phyloP scores from a whole-genome alignment of 768 basidiomycete species.

The Kwoniella dendrophila region DNA sequence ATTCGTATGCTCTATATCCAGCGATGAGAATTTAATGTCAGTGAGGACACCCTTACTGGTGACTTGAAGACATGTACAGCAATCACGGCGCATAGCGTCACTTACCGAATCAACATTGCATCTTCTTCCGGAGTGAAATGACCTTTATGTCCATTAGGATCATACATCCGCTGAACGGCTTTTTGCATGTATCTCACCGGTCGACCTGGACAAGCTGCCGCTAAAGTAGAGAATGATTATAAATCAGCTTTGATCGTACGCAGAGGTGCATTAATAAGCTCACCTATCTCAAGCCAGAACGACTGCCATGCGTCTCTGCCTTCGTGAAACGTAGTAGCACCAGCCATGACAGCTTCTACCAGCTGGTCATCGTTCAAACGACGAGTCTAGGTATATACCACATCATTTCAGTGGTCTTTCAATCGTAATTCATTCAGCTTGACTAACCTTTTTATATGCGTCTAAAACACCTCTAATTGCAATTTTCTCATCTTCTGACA shows the following conservation, averaged over 20 bases:
- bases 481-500: slow-evolving; percentile 25
- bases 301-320: slow-evolving; percentile 22
- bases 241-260: neutral
- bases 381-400: slow-evolving; percentile 19
- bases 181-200: slow-evolving; percentile 42
- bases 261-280: slow-evolving; percentile 8
- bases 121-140: slow-evolving; percentile 40
- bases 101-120: slow-evolving; percentile 30
- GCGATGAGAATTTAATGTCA: neutral
- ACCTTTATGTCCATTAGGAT: slow-evolving; percentile 42
- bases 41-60: neutral
- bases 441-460: slow-evolving; percentile 29
- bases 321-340: neutral
- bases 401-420: slow-evolving; percentile 1
- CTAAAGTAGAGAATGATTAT: slow-evolving; percentile 9
- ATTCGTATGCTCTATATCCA: slow-evolving; percentile 20
- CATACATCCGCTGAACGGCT: slow-evolving; percentile 32
- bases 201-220: slow-evolving; percentile 35
- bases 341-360: slow-evolving; percentile 33
- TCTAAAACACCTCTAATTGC: slow-evolving; percentile 22
- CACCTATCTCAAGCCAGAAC: slow-evolving; percentile 46
- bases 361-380: slow-evolving; percentile 31
- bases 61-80: neutral
- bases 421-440: neutral
- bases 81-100: slow-evolving; percentile 1